Evolutionary conservation across 441 rosid genomes (phyloP), one percentile per base, ranked within the genome.

Genomic region (Jatropha multifida): DNA sequence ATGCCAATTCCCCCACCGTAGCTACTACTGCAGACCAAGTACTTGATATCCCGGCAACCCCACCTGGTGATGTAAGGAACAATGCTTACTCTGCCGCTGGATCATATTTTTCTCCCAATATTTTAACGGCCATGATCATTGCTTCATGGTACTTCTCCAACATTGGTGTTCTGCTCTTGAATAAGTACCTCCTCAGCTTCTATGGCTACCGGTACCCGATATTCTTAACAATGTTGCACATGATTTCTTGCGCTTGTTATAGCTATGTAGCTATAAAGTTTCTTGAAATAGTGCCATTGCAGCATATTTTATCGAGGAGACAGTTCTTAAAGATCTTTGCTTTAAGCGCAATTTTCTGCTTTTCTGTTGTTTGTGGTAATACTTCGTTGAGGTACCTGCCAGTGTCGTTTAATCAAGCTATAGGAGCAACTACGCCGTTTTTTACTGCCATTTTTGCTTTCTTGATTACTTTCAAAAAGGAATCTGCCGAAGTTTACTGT

Each of bases 381-480:
- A 94, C 98, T 40, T 90, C 96, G 2, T 87, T 94, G 10, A 88
- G 97, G 71, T 94, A 94, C 86, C 86, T 94, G 44, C 98, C 98
- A 4, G 96, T 94, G 8, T 94, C 98, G 26, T 94, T 94, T 67
- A 94, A 94, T 51, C 98, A 94, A 71, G 97, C 97, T 1, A 90
- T 94, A 60, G 98, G 98, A 15, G 98, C 98, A 0, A 94, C 98
- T 4, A 94, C 98, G 56, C 98, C 98, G 3, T 94, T 94, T 75
- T 94, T 94, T 81, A 94, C 98, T 44, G 98, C 98, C 14, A 90
- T 94, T 42, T 94, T 94, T 74, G 94, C 98, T 4, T 91, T 94
- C 74, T 63, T 92, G 60, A 91, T 94, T 12, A 92, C 96, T 1
- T 94, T 95, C 80, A 92, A 90, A 85, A 89, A 90, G 38, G 98